Evolutionary conservation across 176 grass and related monocot genomes (phyloP), one percentile per base, ranked within the genome.

Genomic region (Calamus simplicifolius): DNA sequence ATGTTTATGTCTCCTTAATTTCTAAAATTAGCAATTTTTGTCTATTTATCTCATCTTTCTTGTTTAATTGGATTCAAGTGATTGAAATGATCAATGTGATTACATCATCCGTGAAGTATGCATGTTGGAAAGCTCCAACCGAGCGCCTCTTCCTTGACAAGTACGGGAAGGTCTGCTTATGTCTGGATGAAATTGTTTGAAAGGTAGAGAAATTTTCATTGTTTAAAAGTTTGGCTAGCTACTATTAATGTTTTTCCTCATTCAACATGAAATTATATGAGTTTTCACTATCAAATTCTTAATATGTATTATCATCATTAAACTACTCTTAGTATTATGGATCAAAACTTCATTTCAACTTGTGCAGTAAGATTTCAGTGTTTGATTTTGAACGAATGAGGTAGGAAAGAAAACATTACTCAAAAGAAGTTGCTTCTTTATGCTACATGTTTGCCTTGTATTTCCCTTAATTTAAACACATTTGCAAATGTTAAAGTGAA

Each of bases 171-270:
- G 86, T 95, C 62, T 95, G 91, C 64, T 31, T 95, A 66, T 90
- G 86, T 62, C 83, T 96, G 4, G 91, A 96, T 49, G 91, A 90
- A 80, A 90, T 90, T 6, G 80, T 96, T 58, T 90, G 91, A 86
- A 81, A 90, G 91, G 91, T 90, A 85, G 12, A 51, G 23, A 48
- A 14, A 48, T 43, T 43, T 43, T 12, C 2, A 13, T 0, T 2
- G 35, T 43, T 43, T 43, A 8, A 43, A 12, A 43, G 1, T 43
- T 43, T 43, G 35, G 1, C 27, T 27, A 49, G 0, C 0, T 23
- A 5, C 38, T 50, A 23, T 38, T 69, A 12, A 52, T 6, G 1
- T 66, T 57, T 62, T 63, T 35, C 63, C 12, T 15, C 7, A 27
- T 2, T 4, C 43, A 51, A 56, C 29, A 14, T 55, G 12, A 43